Evolutionary conservation across 306 rosid genomes (phyloP).

Genomic region (Casuarina equisetifolia): DNA sequence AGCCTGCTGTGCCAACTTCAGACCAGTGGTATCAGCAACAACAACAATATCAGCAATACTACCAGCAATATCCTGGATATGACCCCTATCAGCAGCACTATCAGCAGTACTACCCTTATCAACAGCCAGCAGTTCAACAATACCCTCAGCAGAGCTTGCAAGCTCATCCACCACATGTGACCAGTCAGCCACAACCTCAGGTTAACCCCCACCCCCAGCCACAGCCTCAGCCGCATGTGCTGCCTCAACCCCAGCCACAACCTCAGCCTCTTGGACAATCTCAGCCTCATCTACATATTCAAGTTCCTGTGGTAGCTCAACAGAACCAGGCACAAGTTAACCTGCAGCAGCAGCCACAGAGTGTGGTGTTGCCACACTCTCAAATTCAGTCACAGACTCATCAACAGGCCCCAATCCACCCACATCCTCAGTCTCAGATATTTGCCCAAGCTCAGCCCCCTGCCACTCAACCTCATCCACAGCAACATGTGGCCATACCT

Average conservation of each 20-base stretch:
- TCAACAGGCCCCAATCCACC: constrained; percentile 53
- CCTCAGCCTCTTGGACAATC: constrained; percentile 36
- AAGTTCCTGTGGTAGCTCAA: constrained; percentile 39
- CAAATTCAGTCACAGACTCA: constrained; percentile 51
- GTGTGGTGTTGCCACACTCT: constrained; percentile 50
- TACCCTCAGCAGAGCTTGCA: constrained; percentile 55
- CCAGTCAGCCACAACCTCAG: constrained; percentile 26
- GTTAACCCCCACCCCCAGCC: constrained; percentile 32
- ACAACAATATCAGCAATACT: constrained; percentile 86
- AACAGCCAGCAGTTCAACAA: constrained; percentile 60
- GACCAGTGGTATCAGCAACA: constrained; percentile 95
- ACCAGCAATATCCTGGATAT: constrained; percentile 91
- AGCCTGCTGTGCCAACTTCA: constrained; percentile 53
- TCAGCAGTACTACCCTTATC: constrained; percentile 85
- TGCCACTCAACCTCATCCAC: constrained; percentile 57
- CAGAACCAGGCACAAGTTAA: constrained; percentile 68
- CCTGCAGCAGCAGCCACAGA: constrained; percentile 59
- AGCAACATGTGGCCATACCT: constrained; percentile 54
- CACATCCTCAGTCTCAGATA: constrained; percentile 49
- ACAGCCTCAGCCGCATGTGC: constrained; percentile 37
- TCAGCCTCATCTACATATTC: constrained; percentile 32
- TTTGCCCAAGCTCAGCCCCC: constrained; percentile 43
- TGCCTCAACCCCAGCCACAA: constrained; percentile 36
- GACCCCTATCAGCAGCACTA: constrained; percentile 89
- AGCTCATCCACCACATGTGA: constrained; percentile 35